phyloP scores from a whole-genome alignment of 2,329 filamentous ascomycete genomes.

The Talaromyces amestolkiae region DNA sequence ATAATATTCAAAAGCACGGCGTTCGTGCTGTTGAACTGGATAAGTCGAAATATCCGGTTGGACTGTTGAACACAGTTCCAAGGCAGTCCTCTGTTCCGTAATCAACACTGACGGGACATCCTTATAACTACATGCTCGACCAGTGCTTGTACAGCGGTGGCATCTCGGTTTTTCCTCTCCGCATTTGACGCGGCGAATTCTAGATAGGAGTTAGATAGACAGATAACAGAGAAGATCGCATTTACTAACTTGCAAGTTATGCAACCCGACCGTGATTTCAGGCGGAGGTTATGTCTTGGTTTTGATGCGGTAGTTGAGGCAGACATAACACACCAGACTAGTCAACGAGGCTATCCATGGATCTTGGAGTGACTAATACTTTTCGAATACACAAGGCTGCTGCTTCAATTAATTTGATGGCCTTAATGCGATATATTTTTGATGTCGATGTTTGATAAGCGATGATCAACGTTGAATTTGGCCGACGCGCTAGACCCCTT shows the following conservation, averaged over 20 bases:
- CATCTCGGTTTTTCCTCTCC: not conserved
- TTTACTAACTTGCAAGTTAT: not conserved
- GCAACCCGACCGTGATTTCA: not conserved
- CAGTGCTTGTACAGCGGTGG: not conserved
- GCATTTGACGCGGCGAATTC: not conserved
- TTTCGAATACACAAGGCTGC: not conserved
- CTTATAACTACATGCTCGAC: not conserved
- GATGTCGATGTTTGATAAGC: not conserved
- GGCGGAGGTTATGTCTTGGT: not conserved
- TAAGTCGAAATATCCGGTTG: not conserved
- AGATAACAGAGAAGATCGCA: too few species aligned
- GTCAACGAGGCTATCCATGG: not conserved
- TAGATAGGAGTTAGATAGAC: not conserved
- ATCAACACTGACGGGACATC: not conserved
- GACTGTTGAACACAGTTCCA: not conserved
- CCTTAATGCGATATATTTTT: not conserved
- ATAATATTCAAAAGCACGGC: not conserved
- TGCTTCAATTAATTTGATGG: not conserved
- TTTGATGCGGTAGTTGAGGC: not conserved
- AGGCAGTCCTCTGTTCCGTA: not conserved
- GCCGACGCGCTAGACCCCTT: not conserved
- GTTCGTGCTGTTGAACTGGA: not conserved
- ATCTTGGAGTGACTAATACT: not conserved
- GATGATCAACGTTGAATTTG: not conserved
- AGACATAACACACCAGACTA: not conserved